Evolutionary conservation across 495 filamentous ascomycete genomes (phyloP), one percentile per base, ranked within the genome.

Genomic region (Xylaria castorea): DNA sequence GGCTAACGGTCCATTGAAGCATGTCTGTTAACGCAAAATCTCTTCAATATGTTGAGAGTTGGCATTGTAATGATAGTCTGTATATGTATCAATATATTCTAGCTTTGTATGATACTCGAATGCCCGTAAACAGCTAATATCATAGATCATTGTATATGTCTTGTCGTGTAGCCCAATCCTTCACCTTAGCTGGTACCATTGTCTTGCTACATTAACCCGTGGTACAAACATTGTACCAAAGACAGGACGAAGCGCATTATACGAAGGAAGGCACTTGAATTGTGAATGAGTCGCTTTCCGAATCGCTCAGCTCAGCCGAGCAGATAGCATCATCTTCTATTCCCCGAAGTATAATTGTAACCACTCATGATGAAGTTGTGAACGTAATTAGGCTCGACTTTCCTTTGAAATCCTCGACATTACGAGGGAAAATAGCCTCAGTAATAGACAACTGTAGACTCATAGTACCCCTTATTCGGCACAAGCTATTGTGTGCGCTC

Each of bases 291-390:
- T 38, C 20, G 34, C 18, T 38, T 38, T n/a, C 34, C 32, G 32
- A 38, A 61, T 61, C 18, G 61, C 38, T 64, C 36, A 44, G 61
- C 61, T 22, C 38, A 64, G 36, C 36, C 61, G 61, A 42, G 61
- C 11, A 18, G 25, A 27, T 16, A 64, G 11, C n/a, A 61, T 6
- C 22, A 30, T 48, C 16, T 53, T 18, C 20, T 16, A 67, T 53
- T 40, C 25, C 12, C 20, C 27, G 6, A 25, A 65, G 42, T 50
- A n/a, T 65, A 50, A 30, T 22, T 48, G 1, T 44, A 30, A 16
- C 38, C 12, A 65, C 12, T 34, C 27, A 48, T 32, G 9, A 48
- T 32, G 7, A 44, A 63, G 8, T 40, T 25, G 9, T 63, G 12
- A 8, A 14, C n/a, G 22, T 63, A 12, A 65, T 20, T 20, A 64